These are phyloP conservation scores for Coemansia javaensis DNA, from an alignment of 192 early-diverging fungal genomes.

Conservation along the genomic window DNA sequence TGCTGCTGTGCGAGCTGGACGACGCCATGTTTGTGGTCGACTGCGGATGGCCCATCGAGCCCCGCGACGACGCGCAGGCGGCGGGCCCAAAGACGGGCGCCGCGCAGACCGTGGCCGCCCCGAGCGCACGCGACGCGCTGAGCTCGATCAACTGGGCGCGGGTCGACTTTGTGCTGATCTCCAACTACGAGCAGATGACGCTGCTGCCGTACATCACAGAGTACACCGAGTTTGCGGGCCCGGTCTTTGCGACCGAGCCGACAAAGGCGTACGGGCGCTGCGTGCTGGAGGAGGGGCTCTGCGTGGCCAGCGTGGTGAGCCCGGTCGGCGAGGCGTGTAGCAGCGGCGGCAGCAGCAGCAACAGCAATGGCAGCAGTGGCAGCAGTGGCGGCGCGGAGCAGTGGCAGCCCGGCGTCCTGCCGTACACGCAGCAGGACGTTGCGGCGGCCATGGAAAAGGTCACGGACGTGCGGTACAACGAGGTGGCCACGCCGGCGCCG, in stretches of 20 bases:
- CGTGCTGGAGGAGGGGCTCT: constrained; percentile 33
- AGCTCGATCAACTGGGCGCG: constrained; percentile 58
- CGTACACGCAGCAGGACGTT: constrained; percentile 43
- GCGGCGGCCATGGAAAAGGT: constrained; percentile 46
- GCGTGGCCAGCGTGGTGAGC: background rate
- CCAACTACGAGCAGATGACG: constrained; percentile 69
- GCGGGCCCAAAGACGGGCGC: constrained; percentile 9
- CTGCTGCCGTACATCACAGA: constrained; percentile 80
- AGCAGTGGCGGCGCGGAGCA: background rate
- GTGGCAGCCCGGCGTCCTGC: constrained; percentile 3
- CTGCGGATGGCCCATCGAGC: constrained; percentile 43
- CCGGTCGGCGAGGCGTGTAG: background rate
- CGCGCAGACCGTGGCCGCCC: constrained; percentile 3
- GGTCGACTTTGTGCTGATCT: constrained; percentile 73
- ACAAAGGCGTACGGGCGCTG: constrained; percentile 67
- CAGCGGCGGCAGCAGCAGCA: background rate
- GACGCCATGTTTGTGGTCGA: constrained; percentile 51
- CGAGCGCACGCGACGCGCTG: constrained; percentile 34
- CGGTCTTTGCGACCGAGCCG: constrained; percentile 76
- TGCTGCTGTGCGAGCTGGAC: constrained; percentile 48
- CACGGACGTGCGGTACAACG: constrained; percentile 43
- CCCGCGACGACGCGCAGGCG: background rate
- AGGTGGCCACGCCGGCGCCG: constrained; percentile 45
- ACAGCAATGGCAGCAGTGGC: background rate
- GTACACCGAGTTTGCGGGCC: constrained; percentile 71